Evolutionary conservation across 345 rosid genomes (phyloP).

Genomic region (Eucalyptus pauciflora): DNA sequence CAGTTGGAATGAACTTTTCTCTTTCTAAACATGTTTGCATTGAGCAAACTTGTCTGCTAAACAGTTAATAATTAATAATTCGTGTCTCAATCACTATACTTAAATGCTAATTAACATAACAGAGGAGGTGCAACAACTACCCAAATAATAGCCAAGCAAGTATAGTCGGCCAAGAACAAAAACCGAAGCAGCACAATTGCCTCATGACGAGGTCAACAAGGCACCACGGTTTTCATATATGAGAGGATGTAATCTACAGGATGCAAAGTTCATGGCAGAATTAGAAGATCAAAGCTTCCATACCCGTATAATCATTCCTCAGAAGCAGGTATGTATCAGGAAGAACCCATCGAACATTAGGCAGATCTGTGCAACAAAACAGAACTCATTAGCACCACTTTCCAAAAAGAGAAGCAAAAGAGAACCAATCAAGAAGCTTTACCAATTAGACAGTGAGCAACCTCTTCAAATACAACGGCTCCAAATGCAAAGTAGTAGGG

Average conservation of each 20-base stretch:
- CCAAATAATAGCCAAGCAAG: not conserved
- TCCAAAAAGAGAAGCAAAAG: not conserved
- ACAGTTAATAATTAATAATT: not conserved
- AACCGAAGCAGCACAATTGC: not conserved
- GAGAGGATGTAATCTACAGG: not conserved
- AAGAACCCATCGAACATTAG: slow-evolving; percentile 85
- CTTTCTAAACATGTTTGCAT: not conserved
- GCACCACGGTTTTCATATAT: not conserved
- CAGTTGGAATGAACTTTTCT: not conserved
- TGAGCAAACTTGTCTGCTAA: not conserved
- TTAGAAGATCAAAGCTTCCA: not conserved
- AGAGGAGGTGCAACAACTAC: not conserved
- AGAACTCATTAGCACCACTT: not conserved
- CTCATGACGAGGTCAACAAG: not conserved
- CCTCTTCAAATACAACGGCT: slow-evolving; percentile 33
- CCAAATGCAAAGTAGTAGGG: slow-evolving; percentile 73
- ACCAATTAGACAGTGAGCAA: slow-evolving; percentile 23
- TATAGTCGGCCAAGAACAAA: not conserved
- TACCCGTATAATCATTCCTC: slow-evolving; percentile 78
- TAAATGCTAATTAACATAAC: not conserved
- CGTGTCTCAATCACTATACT: not conserved
- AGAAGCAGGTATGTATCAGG: slow-evolving; percentile 65
- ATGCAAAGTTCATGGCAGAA: not conserved
- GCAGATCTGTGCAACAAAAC: slow-evolving; percentile 33
- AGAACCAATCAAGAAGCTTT: not conserved